A percentile compares a stretch with the other conserved stretches of the same genome.
These are phyloP conservation scores for Nidularia sp. DNA, from an alignment of 768 basidiomycete species.

Conservation along the genomic window DNA sequence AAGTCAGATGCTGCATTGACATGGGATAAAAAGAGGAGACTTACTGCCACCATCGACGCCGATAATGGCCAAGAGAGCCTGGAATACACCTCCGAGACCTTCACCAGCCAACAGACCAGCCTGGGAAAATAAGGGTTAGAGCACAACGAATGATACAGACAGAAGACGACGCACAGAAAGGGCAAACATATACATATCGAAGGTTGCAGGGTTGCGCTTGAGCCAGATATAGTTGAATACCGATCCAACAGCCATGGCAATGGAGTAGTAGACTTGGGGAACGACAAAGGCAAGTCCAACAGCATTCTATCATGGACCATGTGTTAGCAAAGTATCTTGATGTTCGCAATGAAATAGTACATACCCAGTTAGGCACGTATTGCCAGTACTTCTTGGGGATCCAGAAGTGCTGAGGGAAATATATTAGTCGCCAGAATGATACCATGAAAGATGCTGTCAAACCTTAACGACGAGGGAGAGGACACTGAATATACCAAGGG, in stretches of 20 bases:
- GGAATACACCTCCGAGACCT: slow-evolving; percentile 58
- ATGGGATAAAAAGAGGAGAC: slow-evolving; percentile 9
- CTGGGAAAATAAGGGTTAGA: slow-evolving; percentile 4
- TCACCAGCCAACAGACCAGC: slow-evolving; percentile 55
- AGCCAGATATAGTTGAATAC: slow-evolving; percentile 45
- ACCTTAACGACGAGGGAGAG: slow-evolving; percentile 37
- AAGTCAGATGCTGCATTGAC: neutral
- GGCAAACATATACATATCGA: slow-evolving; percentile 59
- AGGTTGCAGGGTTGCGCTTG: slow-evolving; percentile 34
- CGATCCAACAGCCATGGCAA: slow-evolving; percentile 50
- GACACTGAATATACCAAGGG: slow-evolving; percentile 38
- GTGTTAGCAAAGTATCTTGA: neutral
- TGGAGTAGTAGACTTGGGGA: slow-evolving; percentile 43
- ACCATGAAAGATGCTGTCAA: slow-evolving; percentile 7
- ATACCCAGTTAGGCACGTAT: slow-evolving; percentile 49
- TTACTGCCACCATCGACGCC: slow-evolving; percentile 47
- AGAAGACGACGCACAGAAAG: slow-evolving; percentile 28
- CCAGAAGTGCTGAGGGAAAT: slow-evolving; percentile 24
- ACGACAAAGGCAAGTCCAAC: slow-evolving; percentile 52
- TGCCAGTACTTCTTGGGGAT: slow-evolving; percentile 46
- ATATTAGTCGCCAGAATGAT: neutral
- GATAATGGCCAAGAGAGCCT: slow-evolving; percentile 48
- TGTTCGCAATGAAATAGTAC: slow-evolving; percentile 1
- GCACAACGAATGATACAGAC: neutral
- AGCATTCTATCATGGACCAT: slow-evolving; percentile 30